A percentile compares a stretch with the other conserved stretches of the same genome.
phyloP scores from a whole-genome alignment of 257 asterid genomes.

The Solanum corneliomulleri region DNA sequence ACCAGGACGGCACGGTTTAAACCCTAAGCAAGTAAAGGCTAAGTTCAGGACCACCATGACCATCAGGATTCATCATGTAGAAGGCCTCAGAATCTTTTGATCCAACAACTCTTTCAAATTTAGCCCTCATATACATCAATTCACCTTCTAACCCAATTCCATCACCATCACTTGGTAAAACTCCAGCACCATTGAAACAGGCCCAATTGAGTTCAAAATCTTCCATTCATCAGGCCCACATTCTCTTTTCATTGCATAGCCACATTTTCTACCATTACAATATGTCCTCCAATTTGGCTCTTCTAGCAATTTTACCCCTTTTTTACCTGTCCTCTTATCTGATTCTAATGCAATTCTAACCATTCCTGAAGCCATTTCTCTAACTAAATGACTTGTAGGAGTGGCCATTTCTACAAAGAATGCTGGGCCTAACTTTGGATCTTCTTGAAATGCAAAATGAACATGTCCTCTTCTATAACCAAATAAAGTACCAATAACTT shows the following conservation, averaged over 20 bases:
- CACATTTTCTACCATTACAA: constrained; percentile 83
- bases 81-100: constrained; percentile 91
- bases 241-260: constrained; percentile 68
- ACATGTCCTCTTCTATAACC: constrained; percentile 83
- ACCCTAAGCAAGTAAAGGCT: constrained; percentile 84
- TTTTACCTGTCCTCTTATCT: constrained; percentile 44
- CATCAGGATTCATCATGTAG: constrained; percentile 96
- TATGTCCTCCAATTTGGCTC: constrained; percentile 83
- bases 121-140: constrained; percentile 90
- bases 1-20: background rate
- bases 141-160: constrained; percentile 48
- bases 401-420: constrained; percentile 68
- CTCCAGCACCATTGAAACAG: constrained; percentile 93
- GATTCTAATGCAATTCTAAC: constrained; percentile 79
- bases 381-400: constrained; percentile 56
- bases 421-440: constrained; percentile 39
- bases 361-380: constrained; percentile 87
- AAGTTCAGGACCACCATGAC: constrained; percentile 88
- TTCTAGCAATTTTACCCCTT: constrained; percentile 32
- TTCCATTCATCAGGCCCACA: constrained; percentile 86
- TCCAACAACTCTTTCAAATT: constrained; percentile 88
- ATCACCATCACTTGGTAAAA: constrained; percentile 45
- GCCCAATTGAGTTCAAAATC: constrained; percentile 65
- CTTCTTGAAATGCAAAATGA: constrained; percentile 69
- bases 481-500: constrained; percentile 68